Conservation (phyloP, 2,329 filamentous ascomycete genomes). For the Pseudopyricularia cyperi region DNA sequence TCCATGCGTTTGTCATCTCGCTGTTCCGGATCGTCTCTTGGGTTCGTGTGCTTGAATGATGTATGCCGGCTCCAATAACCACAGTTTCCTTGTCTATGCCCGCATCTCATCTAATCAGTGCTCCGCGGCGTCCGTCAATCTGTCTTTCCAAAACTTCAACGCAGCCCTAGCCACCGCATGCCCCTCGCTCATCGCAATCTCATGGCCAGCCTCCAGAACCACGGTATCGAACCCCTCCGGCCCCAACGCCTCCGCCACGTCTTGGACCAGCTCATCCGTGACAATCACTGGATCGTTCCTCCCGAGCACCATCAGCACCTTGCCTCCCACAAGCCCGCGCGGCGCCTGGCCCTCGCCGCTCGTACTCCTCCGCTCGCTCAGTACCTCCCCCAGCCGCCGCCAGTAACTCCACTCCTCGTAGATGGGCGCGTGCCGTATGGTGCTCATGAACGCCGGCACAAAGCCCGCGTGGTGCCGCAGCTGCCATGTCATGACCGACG, state of each 20-base stretch:
- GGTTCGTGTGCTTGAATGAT: too few relatives aligned
- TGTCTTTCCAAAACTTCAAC: neutral
- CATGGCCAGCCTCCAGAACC: slow-evolving; percentile 16
- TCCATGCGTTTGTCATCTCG: too few relatives aligned
- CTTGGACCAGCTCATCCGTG: slow-evolving; percentile 49
- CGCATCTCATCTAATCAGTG: neutral
- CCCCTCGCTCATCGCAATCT: slow-evolving; percentile 4
- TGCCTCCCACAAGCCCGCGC: slow-evolving; percentile 25
- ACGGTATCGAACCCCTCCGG: slow-evolving; percentile 25
- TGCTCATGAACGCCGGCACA: slow-evolving; percentile 55
- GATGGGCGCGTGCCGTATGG: slow-evolving; percentile 57
- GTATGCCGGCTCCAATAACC: too few relatives aligned
- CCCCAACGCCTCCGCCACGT: slow-evolving; percentile 37
- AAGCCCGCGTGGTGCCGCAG: slow-evolving; percentile 53
- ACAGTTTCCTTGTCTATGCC: too few relatives aligned
- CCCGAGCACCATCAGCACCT: slow-evolving; percentile 54
- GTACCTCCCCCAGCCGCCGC: slow-evolving; percentile 36
- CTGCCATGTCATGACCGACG: slow-evolving; percentile 57
- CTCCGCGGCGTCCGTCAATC: neutral
- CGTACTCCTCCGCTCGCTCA: slow-evolving; percentile 25
- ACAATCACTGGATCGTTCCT: slow-evolving; percentile 53
- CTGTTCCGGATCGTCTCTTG: too few relatives aligned
- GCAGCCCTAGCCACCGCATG: slow-evolving; percentile 1
- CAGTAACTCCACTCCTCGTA: slow-evolving; percentile 51
- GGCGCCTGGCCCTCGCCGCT: neutral